Percentiles rank a stretch among this genome's conserved stretches.
Conservation (phyloP, 768 basidiomycete species). For the Suillus subaureus region DNA sequence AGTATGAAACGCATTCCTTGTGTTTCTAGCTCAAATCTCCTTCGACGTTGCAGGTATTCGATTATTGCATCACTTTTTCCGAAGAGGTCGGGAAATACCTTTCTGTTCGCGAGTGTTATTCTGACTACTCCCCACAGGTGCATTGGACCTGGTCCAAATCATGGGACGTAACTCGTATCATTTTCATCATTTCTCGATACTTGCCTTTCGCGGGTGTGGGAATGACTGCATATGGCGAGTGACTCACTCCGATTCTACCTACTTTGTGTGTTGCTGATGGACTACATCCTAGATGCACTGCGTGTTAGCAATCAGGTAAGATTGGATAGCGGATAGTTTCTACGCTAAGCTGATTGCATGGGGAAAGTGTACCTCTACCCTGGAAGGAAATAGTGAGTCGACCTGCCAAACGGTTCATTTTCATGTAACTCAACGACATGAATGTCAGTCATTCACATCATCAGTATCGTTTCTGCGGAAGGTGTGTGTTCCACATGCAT, state of each 20-base stretch:
- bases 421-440: too few relatives aligned
- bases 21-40: not conserved
- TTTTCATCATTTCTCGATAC: constrained; percentile 24
- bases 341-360: constrained; percentile 6
- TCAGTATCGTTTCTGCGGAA: constrained; percentile 14
- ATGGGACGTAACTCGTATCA: constrained; percentile 18
- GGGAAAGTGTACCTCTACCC: not conserved
- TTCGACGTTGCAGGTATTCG: constrained; percentile 6
- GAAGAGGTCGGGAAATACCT: constrained; percentile 9
- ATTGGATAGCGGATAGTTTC: not conserved
- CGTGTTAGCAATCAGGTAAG: not conserved
- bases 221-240: constrained; percentile 19
- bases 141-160: constrained; percentile 20
- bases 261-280: not conserved
- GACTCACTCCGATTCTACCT: not conserved
- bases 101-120: not conserved
- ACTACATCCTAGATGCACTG: not conserved
- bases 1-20: not conserved
- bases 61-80: constrained; percentile 13
- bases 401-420: not conserved
- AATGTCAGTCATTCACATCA: constrained; percentile 9
- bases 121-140: constrained; percentile 9
- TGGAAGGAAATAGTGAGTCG: constrained; percentile 16
- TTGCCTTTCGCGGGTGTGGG: constrained; percentile 18
- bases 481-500: not conserved